A percentile compares a stretch with the other conserved stretches of the same genome.
These are phyloP conservation scores for Trametes villosa DNA, from an alignment of 768 basidiomycete genomes.

Conservation along the genomic window DNA sequence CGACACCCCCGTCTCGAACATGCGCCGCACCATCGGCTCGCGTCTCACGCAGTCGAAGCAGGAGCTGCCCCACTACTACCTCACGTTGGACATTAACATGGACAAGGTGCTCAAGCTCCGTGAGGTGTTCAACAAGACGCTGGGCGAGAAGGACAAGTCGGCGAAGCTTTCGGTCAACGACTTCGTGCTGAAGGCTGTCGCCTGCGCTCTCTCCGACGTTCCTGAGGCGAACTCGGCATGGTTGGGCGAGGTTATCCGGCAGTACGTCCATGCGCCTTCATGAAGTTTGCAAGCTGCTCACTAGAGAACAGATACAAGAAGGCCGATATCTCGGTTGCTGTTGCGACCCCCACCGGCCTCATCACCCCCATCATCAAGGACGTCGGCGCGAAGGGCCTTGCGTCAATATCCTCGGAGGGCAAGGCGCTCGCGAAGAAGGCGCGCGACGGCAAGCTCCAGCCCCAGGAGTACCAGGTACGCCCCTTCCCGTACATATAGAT, in stretches of 20 bases:
- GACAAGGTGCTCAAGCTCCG: conserved; percentile 93
- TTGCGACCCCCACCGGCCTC: conserved; percentile 92
- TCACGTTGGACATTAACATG: conserved; percentile 96
- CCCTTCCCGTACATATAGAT: no score
- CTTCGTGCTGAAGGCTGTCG: conserved; percentile 94
- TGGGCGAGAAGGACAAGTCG: conserved; percentile 84
- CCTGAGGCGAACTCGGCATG: conserved; percentile 98
- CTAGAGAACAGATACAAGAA: conserved; percentile 76
- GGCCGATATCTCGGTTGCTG: conserved; percentile 96
- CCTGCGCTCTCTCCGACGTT: conserved; percentile 90
- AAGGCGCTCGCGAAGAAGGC: conserved; percentile 95
- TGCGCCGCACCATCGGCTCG: conserved; percentile 91
- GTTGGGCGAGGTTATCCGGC: conserved; percentile 94
- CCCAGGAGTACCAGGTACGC: conserved; percentile 94
- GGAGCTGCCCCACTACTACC: conserved; percentile 95
- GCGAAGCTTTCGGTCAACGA: conserved; percentile 98
- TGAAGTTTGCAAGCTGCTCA: neutral
- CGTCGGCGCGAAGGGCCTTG: conserved; percentile 89
- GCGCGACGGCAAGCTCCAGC: conserved; percentile 93
- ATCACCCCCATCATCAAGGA: conserved; percentile 98
- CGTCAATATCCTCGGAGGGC: conserved; percentile 89
- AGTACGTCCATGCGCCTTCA: conserved; percentile 55
- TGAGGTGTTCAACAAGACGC: conserved; percentile 91
- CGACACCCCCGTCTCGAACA: conserved; percentile 90
- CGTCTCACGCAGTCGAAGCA: conserved; percentile 94